Percentiles rank a stretch among this genome's conserved stretches.
Evolutionary conservation across 2,329 filamentous ascomycete species (phyloP).

Genomic region (Zasmidium angulare): DNA sequence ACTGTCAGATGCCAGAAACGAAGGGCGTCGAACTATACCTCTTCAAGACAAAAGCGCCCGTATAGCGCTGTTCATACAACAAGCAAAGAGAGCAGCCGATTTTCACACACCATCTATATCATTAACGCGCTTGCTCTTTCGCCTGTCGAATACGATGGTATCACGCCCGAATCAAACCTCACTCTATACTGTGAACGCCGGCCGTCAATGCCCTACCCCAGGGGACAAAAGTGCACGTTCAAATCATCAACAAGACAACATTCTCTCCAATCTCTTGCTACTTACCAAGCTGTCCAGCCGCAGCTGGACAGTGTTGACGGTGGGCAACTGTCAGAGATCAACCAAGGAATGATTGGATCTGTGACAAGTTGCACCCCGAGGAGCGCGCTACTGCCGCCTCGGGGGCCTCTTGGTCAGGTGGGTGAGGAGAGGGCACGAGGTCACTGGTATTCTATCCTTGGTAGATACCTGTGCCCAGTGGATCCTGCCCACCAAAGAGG

Average conservation of each 20-base stretch:
- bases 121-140: background rate
- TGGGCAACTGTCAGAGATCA: no score
- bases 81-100: no score
- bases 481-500: constrained; percentile 19
- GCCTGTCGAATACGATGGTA: background rate
- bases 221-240: background rate
- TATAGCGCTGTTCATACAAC: no score
- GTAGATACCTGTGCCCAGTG: constrained; percentile 8
- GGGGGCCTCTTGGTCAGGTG: background rate
- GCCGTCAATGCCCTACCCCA: background rate
- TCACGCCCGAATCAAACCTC: background rate
- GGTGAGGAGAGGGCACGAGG: background rate
- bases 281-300: no score
- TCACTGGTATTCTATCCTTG: background rate
- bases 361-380: no score
- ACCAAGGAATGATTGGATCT: no score
- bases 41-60: background rate
- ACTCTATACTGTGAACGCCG: background rate
- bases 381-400: no score
- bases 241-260: background rate
- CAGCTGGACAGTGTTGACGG: no score
- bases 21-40: background rate
- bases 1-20: background rate
- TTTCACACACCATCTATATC: no score
- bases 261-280: no score